Conservation (phyloP, 306 rosid genomes). For the Myrica gale region DNA sequence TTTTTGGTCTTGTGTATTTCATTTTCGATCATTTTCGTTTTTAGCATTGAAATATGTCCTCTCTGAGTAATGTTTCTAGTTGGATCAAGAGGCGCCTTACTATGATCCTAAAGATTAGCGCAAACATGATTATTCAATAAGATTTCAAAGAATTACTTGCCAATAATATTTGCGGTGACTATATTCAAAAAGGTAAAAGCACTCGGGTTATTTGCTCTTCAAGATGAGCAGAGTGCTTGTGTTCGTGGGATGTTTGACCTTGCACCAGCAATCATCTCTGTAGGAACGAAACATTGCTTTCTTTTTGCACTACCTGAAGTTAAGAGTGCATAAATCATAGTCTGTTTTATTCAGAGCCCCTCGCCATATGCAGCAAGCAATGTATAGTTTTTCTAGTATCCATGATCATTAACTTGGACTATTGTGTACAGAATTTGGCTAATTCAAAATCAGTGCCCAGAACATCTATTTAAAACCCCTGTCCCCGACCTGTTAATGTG, state of each 20-base stretch:
- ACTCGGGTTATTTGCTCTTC: not conserved
- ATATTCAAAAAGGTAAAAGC: not conserved
- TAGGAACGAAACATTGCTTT: constrained; percentile 1
- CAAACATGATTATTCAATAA: not conserved
- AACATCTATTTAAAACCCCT: not conserved
- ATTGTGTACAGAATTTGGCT: not conserved
- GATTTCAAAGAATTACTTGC: not conserved
- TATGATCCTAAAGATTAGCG: not conserved
- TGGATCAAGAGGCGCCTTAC: not conserved
- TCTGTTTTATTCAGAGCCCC: not conserved
- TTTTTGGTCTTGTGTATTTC: constrained; percentile 14
- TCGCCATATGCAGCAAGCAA: not conserved
- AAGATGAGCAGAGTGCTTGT: not conserved
- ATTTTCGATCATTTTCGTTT: constrained; percentile 5
- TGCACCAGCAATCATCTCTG: not conserved
- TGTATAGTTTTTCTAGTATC: not conserved
- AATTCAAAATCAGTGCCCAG: not conserved
- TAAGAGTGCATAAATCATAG: not conserved
- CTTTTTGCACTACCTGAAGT: not conserved
- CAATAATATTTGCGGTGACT: not conserved
- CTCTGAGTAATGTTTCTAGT: not conserved
- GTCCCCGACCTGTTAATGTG: not conserved
- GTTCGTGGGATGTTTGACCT: constrained; percentile 9
- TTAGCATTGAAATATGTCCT: constrained; percentile 8
- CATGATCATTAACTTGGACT: not conserved